These are phyloP conservation scores for Naganishia friedmannii DNA, from an alignment of 768 basidiomycete genomes.

Conservation along the genomic window DNA sequence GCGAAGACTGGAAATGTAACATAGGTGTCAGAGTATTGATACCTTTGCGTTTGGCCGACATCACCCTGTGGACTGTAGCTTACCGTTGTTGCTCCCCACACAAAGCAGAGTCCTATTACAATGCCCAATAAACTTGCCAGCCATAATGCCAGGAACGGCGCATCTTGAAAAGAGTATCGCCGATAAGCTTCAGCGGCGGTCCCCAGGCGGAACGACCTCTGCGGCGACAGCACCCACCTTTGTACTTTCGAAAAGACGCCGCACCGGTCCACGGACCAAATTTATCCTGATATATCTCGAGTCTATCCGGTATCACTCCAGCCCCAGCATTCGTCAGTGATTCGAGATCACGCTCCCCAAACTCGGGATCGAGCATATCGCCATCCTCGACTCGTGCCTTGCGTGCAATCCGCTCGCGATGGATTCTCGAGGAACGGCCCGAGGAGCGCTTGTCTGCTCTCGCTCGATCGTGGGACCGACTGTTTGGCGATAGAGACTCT, in stretches of 20 bases:
- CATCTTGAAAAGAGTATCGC: constrained; percentile 35
- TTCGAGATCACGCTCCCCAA: background rate
- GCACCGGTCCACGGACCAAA: constrained; percentile 26
- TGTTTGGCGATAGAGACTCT: background rate
- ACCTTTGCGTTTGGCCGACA: background rate
- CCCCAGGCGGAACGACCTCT: background rate
- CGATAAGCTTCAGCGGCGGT: background rate
- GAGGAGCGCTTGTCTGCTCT: background rate
- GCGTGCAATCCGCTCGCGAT: background rate
- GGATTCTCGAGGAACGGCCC: background rate
- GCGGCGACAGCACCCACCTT: constrained; percentile 36
- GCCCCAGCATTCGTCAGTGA: background rate
- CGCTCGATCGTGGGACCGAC: background rate
- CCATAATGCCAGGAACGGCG: constrained; percentile 48
- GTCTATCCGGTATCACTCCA: constrained; percentile 22
- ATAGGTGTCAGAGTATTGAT: background rate
- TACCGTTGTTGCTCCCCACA: constrained; percentile 51
- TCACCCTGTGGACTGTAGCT: constrained; percentile 8
- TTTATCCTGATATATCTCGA: constrained; percentile 28
- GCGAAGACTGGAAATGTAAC: background rate
- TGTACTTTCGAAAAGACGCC: constrained; percentile 39
- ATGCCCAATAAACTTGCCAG: constrained; percentile 43
- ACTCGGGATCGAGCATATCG: constrained; percentile 23
- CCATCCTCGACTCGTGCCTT: background rate
- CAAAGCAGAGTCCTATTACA: constrained; percentile 44